These are phyloP conservation scores for Fragaria vesca DNA, from an alignment of 306 rosid species.

Conservation along the genomic window DNA sequence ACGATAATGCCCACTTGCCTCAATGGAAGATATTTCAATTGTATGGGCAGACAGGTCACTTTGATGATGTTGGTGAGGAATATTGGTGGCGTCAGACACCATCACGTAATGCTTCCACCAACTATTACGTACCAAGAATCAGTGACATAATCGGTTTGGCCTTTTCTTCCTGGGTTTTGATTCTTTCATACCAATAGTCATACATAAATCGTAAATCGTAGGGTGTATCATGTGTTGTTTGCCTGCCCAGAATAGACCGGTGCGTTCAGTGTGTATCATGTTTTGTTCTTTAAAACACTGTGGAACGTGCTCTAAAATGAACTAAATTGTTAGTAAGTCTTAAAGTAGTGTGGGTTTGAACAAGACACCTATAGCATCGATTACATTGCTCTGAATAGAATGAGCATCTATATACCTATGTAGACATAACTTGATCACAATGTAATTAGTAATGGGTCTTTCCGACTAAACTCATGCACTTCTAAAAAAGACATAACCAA, in stretches of 20 bases:
- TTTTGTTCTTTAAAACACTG: neutral
- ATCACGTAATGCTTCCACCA: constrained; percentile 13
- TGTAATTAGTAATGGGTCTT: no score
- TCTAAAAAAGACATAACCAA: no score
- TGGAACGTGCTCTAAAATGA: neutral
- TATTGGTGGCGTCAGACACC: constrained; percentile 14
- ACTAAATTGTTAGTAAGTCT: neutral
- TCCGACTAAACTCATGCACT: neutral
- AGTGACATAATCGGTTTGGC: neutral
- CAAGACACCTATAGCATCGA: neutral
- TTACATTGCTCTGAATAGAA: neutral
- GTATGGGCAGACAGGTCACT: neutral
- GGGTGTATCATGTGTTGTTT: neutral
- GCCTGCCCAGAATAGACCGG: neutral
- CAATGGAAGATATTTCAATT: neutral
- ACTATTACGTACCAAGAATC: constrained; percentile 2
- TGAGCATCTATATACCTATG: neutral
- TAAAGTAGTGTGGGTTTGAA: neutral
- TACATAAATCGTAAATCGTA: neutral
- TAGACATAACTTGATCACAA: neutral
- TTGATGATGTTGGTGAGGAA: neutral
- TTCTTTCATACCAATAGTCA: constrained; percentile 11
- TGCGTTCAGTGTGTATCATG: neutral
- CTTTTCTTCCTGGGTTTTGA: neutral
- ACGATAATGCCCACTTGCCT: constrained; percentile 11